phyloP scores from a whole-genome alignment of 495 filamentous ascomycete species.

The Penicillium bialowiezense region DNA sequence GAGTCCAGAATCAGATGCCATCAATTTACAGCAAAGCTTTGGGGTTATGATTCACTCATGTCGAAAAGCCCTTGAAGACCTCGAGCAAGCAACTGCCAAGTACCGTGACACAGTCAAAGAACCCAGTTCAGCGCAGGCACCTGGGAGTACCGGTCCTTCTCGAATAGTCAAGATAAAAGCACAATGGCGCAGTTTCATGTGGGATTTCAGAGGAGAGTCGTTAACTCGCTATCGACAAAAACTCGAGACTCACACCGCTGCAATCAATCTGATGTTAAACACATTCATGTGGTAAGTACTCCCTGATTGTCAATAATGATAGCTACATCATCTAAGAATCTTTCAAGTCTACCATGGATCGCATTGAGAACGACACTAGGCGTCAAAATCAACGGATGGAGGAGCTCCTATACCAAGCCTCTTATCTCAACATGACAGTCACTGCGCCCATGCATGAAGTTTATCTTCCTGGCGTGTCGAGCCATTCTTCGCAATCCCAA shows the following conservation, averaged over 20 bases:
- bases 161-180: neutral
- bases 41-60: conserved; percentile 4
- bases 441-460: too few species aligned
- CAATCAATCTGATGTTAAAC: neutral
- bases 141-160: neutral
- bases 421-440: too few species aligned
- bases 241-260: conserved; percentile 3
- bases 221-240: conserved; percentile 3
- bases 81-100: conserved; percentile 4
- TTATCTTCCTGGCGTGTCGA: too few species aligned
- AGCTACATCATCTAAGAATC: too few species aligned
- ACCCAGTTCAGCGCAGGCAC: neutral
- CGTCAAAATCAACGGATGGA: neutral
- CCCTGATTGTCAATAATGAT: neutral
- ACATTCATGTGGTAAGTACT: neutral
- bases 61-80: neutral
- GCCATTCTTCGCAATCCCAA: too few species aligned
- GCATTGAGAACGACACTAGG: neutral
- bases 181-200: conserved; percentile 4
- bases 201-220: conserved; percentile 2
- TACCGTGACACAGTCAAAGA: neutral
- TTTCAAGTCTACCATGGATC: neutral
- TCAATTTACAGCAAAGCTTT: neutral
- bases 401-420: neutral
- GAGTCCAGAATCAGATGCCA: too few species aligned